These are phyloP conservation scores for Licmophora abbreviata DNA, from an alignment of 108 stramenopile genomes.

Conservation along the genomic window DNA sequence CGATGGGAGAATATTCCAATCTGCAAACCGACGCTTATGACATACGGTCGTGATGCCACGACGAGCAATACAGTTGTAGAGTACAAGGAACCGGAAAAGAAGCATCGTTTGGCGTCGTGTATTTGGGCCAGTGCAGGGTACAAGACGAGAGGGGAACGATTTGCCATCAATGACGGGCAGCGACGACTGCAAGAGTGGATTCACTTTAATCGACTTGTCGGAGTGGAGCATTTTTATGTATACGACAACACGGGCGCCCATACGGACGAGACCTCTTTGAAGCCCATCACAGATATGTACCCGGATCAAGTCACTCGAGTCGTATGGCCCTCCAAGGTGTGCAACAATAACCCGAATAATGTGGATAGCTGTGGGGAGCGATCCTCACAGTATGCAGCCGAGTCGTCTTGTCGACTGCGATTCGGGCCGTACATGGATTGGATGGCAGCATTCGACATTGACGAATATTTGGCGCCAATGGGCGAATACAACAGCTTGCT, in stretches of 20 bases:
- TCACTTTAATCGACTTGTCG: constrained; percentile 58
- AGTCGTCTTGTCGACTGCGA: constrained; percentile 69
- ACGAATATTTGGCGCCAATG: constrained; percentile 64
- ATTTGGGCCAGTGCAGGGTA: constrained; percentile 79
- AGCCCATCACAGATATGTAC: constrained; percentile 61
- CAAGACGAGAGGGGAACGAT: constrained; percentile 57
- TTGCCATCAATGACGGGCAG: constrained; percentile 62
- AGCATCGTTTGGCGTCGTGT: constrained; percentile 70
- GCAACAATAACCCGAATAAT: constrained; percentile 44
- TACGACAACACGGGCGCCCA: constrained; percentile 82
- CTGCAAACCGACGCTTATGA: constrained; percentile 46
- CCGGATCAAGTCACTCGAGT: constrained; percentile 62
- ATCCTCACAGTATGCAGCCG: constrained; percentile 81
- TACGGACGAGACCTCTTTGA: constrained; percentile 50
- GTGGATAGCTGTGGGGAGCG: constrained; percentile 53
- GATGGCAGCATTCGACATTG: constrained; percentile 80
- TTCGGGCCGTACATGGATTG: constrained; percentile 79
- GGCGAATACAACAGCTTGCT: constrained; percentile 24
- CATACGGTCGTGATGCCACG: constrained; percentile 17
- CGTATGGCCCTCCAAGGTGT: constrained; percentile 75
- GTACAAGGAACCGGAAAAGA: constrained; percentile 14
- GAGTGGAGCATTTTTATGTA: constrained; percentile 80
- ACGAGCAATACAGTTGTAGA: constrained; percentile 8
- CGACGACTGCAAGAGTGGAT: constrained; percentile 80
- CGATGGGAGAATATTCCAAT: constrained; percentile 84